These are phyloP conservation scores for Mollisia scopiformis DNA, from an alignment of 2,329 filamentous ascomycete species.

Conservation along the genomic window DNA sequence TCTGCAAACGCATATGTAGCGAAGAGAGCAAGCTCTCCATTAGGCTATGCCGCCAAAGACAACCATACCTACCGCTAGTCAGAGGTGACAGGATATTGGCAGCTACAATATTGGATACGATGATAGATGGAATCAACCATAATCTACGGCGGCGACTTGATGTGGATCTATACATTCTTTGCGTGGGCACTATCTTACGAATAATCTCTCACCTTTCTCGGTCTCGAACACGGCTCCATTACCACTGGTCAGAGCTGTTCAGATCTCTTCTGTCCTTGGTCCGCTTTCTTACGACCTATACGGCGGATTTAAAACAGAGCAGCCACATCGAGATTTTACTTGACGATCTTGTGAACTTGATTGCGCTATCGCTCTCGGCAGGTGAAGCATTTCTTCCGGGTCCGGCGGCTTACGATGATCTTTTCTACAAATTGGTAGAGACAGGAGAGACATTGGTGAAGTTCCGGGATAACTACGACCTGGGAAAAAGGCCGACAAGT, in stretches of 20 bases:
- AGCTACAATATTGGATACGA: constrained; percentile 78
- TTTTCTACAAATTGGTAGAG: constrained; percentile 98
- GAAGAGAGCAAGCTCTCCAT: constrained; percentile 75
- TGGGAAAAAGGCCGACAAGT: constrained; percentile 60
- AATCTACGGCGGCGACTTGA: constrained; percentile 87
- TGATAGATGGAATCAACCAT: constrained; percentile 91
- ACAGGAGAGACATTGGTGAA: constrained; percentile 80
- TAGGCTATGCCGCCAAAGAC: constrained; percentile 85
- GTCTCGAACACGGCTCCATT: constrained; percentile 77
- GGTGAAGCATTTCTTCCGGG: constrained; percentile 92
- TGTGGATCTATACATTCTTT: constrained; percentile 80
- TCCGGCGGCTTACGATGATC: constrained; percentile 86
- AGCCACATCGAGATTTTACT: constrained; percentile 74
- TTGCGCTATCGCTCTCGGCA: constrained; percentile 81
- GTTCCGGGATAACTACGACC: constrained; percentile 77
- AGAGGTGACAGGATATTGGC: constrained; percentile 74
- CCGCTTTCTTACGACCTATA: constrained; percentile 88
- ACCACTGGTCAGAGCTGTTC: constrained; percentile 97
- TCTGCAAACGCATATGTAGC: constrained; percentile 84
- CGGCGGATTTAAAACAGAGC: constrained; percentile 71
- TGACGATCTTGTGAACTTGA: constrained; percentile 76
- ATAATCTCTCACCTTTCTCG: constrained; percentile 83
- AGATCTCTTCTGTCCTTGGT: constrained; percentile 84
- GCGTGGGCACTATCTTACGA: constrained; percentile 79
- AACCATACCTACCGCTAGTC: constrained; percentile 80